Conservation (phyloP, 352 stramenopile species). For the Phytophthora macrochlamydospora region DNA sequence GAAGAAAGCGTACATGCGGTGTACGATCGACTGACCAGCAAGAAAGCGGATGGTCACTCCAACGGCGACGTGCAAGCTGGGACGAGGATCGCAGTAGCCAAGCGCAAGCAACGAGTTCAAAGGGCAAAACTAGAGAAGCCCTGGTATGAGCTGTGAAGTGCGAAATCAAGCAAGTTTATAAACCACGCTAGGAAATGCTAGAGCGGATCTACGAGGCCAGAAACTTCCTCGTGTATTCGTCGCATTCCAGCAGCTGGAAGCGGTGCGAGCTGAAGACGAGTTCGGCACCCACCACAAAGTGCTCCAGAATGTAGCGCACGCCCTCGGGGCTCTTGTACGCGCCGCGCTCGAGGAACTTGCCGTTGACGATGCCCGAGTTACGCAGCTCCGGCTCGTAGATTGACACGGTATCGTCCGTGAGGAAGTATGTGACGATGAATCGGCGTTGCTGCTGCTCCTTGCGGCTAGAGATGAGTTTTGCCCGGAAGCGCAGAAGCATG, state of each 20-base stretch:
- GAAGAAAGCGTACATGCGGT: slow-evolving; percentile 17
- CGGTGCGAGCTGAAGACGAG: slow-evolving; percentile 70
- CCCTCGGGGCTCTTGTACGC: slow-evolving; percentile 70
- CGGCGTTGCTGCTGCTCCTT: slow-evolving; percentile 79
- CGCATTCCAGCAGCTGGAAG: slow-evolving; percentile 78
- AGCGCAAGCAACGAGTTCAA: slow-evolving; percentile 34
- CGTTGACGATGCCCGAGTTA: slow-evolving; percentile 83
- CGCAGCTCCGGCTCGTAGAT: slow-evolving; percentile 82
- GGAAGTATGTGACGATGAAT: slow-evolving; percentile 86
- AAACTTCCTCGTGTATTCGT: slow-evolving; percentile 88
- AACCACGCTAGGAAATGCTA: background rate
- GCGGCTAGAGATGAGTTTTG: slow-evolving; percentile 70
- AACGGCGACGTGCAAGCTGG: slow-evolving; percentile 4
- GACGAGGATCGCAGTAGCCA: slow-evolving; percentile 19
- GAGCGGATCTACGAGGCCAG: slow-evolving; percentile 45
- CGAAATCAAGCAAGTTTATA: background rate
- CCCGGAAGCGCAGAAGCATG: slow-evolving; percentile 78
- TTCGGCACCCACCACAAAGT: slow-evolving; percentile 67
- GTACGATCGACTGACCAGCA: slow-evolving; percentile 18
- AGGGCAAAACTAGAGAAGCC: slow-evolving; percentile 32
- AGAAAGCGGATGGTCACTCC: slow-evolving; percentile 2
- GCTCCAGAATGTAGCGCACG: slow-evolving; percentile 54
- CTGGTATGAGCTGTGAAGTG: slow-evolving; percentile 24
- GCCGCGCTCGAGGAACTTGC: slow-evolving; percentile 86
- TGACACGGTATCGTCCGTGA: slow-evolving; percentile 75